Evolutionary conservation across 306 rosid species (phyloP).

Genomic region (Fragaria ananassa): DNA sequence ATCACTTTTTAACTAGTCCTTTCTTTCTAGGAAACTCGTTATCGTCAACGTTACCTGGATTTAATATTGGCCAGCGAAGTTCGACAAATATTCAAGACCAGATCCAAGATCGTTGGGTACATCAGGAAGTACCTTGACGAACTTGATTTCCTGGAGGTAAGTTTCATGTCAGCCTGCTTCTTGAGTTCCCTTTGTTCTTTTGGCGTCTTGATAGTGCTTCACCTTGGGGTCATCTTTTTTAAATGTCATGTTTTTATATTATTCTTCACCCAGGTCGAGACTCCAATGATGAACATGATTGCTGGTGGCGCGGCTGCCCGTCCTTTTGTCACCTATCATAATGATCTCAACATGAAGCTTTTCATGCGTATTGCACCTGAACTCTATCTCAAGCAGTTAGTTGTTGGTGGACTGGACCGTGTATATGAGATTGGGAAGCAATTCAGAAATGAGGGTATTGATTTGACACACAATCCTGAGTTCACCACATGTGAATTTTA

Average conservation of each 20-base stretch:
- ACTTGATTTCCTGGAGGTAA: conserved; percentile 89
- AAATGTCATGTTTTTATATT: conserved; percentile 2
- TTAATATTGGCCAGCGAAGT: conserved; percentile 81
- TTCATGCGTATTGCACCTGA: conserved; percentile 95
- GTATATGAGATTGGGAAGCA: conserved; percentile 99
- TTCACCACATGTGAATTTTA: conserved; percentile 96
- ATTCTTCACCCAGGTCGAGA: conserved; percentile 66
- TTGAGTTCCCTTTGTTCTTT: not conserved
- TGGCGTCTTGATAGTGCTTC: not conserved
- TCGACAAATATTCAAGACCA: conserved; percentile 79
- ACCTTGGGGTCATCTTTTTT: not conserved
- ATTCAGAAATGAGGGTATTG: conserved; percentile 95
- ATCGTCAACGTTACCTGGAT: conserved; percentile 82
- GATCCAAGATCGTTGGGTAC: conserved; percentile 58
- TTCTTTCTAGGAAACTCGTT: conserved; percentile 75
- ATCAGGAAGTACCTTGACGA: conserved; percentile 66
- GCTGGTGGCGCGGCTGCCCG: conserved; percentile 98
- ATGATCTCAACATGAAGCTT: conserved; percentile 81
- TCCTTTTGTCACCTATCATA: conserved; percentile 88
- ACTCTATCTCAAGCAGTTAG: conserved; percentile 84
- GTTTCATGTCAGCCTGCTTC: conserved; percentile 18
- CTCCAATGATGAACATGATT: conserved; percentile 99
- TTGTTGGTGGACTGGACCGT: conserved; percentile 95
- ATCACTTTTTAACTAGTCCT: not conserved
- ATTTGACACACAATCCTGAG: conserved; percentile 94